Percentiles rank a stretch among this genome's conserved stretches.
Conservation (phyloP, 768 basidiomycete species). For the Suillus paluster region DNA sequence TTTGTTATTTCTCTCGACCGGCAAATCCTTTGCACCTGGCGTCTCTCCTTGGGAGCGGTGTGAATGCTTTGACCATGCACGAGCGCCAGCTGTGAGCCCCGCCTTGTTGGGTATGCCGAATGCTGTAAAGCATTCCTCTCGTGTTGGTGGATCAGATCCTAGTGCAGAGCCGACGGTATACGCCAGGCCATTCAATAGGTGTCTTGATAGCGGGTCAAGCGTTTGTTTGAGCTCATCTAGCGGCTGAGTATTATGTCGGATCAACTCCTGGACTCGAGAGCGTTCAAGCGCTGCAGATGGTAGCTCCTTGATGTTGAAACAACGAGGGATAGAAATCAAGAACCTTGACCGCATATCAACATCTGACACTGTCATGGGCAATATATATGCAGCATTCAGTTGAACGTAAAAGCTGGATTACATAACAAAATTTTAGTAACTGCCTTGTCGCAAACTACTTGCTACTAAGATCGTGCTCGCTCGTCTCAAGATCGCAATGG, state of each 20-base stretch:
- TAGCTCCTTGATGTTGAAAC: slow-evolving; percentile 50
- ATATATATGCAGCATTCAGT: too few relatives aligned
- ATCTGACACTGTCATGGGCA: not conserved
- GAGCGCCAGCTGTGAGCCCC: slow-evolving; percentile 60
- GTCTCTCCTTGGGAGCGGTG: slow-evolving; percentile 47
- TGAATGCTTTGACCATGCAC: slow-evolving; percentile 70
- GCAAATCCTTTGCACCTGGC: not conserved
- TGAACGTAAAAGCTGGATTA: not conserved
- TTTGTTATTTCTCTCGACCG: slow-evolving; percentile 16
- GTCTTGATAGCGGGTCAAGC: slow-evolving; percentile 42
- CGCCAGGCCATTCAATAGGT: slow-evolving; percentile 57
- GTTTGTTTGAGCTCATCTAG: slow-evolving; percentile 22
- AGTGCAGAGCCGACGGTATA: slow-evolving; percentile 65
- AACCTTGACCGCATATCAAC: not conserved
- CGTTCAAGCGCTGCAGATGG: slow-evolving; percentile 44
- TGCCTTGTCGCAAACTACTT: too few relatives aligned
- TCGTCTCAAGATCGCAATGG: too few relatives aligned
- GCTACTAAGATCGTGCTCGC: too few relatives aligned
- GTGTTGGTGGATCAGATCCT: slow-evolving; percentile 52
- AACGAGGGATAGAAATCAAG: slow-evolving; percentile 38
- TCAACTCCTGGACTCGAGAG: slow-evolving; percentile 30
- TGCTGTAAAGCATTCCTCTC: slow-evolving; percentile 53
- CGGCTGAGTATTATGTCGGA: slow-evolving; percentile 16
- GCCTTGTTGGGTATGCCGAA: slow-evolving; percentile 52
- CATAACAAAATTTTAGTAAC: too few relatives aligned